Evolutionary conservation across 495 filamentous ascomycete genomes (phyloP), one percentile per base, ranked within the genome.

Genomic region (Friedmanniomyces simplex): DNA sequence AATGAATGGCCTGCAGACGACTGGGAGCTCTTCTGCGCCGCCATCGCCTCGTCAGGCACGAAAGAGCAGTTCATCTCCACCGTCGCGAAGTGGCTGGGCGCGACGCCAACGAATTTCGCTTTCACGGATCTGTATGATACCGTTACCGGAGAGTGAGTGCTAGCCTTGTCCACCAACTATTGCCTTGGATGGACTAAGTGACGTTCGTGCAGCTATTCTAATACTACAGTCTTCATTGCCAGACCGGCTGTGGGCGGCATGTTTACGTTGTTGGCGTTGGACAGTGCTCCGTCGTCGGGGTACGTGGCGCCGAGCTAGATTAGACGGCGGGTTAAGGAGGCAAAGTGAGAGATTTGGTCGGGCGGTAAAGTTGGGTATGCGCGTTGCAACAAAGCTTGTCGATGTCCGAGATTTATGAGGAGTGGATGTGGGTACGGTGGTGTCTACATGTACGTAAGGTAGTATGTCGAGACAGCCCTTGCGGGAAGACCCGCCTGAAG

Each of bases 91-190:
- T 96, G 90, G 89, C 78, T 95, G 85, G n/a, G 25, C 49, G 49
- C 94, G 70, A 95, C 91, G 0, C 74, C 72, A 36, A 90, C 78
- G 7, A 83, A 93, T 65, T n/a, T 76, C 0, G 88, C 91, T 0
- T 79, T 95, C 32, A 90, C 88, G 1, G 91, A 96, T 66, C 75
- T 94, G 39, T 90, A 94, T 69, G 80, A 91, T 26, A 94, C 88
- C 0, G 84, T 91, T 62, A 52, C 48, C 13, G 80, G 79, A 11
- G 71, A 76, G 26, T 85, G 84, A 50, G 55, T 57, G 20, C n/a
- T 41, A 6, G n/a, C 13, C 28, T 8, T 12, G 21, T 25, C 26
- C 39, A 13, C 2, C 2, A 7, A 3, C 47, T 14, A n/a, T n/a
- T n/a, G 5, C 4, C 55, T 39, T 47, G 12, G 2, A 43, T 10